Evolutionary conservation across 129 eudicot genomes (phyloP), one percentile per base, ranked within the genome.

Genomic region (Tagetes patula): DNA sequence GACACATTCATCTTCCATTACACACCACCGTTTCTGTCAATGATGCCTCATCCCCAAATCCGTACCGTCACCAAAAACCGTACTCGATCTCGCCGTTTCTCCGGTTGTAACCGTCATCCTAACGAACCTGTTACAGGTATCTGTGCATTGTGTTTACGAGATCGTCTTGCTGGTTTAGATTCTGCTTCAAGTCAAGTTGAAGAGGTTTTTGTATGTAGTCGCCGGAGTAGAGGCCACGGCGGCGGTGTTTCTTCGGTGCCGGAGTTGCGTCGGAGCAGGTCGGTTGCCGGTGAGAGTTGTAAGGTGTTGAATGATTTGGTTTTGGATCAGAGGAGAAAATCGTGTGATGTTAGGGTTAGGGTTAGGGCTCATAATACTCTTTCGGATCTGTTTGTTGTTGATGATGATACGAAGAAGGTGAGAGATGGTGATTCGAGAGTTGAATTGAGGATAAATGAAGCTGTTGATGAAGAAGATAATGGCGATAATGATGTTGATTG

Each of bases 101-200:
- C 94, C 67, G 82, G 90, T 65, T 95, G 99, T 72, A 79, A 81
- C 95, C 99, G 93, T 65, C 99, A 95, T 79, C 97, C 97, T 3
- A 77, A 83, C 41, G 86, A 88, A 42, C 87, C 94, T 0, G 74
- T 82, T 73, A 86, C 97, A 41, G 96, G 96, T 1, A 85, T 95
- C 59, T 95, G 99, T 82, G 86, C 99, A 56, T 80, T 91, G 11
- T 95, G 99, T 71, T 75, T 95, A 54, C 94, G 85, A 8, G 98
- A 94, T 38, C 96, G 98, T 34, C 96, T 94, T 72, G 83, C 92
- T 65, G 91, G 95, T 65, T 83, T 90, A 48, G 86, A 83, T 60
- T 74, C 87, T 12, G 42, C 77, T 61, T 31, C 72, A 27, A 61
- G 61, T 49, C 42, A 76, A 65, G 34, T 48, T 41, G 48, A 2